Percentiles rank a stretch among this genome's conserved stretches.
Conservation (phyloP, 768 basidiomycete genomes). For the Phaeotremella fagi region DNA sequence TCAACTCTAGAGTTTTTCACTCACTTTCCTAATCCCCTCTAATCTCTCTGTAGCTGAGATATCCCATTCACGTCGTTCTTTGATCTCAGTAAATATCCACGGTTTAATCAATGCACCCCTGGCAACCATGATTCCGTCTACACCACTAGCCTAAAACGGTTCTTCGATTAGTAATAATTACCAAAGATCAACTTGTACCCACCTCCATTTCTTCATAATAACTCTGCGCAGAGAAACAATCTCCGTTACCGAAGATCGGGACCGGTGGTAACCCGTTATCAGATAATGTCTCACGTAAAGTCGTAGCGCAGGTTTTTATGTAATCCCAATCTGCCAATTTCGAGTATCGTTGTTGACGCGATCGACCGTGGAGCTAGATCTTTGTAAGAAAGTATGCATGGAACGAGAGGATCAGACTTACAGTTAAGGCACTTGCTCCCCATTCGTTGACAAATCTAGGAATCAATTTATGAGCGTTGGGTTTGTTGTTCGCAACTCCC, state of each 20-base stretch:
- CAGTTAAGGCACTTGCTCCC: slow-evolving; percentile 58
- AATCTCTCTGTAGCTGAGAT: slow-evolving; percentile 79
- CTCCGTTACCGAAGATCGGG: slow-evolving; percentile 96
- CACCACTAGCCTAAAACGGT: slow-evolving; percentile 60
- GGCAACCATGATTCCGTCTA: slow-evolving; percentile 93
- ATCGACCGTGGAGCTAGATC: slow-evolving; percentile 86
- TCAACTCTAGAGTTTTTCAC: slow-evolving; percentile 14
- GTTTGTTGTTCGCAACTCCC: slow-evolving; percentile 78
- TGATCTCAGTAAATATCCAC: slow-evolving; percentile 84
- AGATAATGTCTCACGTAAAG: slow-evolving; percentile 56
- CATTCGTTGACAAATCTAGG: slow-evolving; percentile 62
- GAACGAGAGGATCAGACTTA: slow-evolving; percentile 20
- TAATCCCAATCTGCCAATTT: slow-evolving; percentile 92
- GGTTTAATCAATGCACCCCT: slow-evolving; percentile 88
- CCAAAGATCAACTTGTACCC: neutral
- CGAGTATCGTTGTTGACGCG: slow-evolving; percentile 89
- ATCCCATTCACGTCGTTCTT: slow-evolving; percentile 89
- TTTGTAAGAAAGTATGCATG: neutral
- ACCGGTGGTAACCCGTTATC: slow-evolving; percentile 59
- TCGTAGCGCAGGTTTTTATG: slow-evolving; percentile 77
- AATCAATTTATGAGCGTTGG: slow-evolving; percentile 86
- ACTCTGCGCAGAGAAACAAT: slow-evolving; percentile 80
- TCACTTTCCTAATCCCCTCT: slow-evolving; percentile 69
- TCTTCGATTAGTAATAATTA: neutral
- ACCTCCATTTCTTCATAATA: slow-evolving; percentile 65